Conservation (phyloP, 2,329 filamentous ascomycete species). For the Alternaria burnsii region DNA sequence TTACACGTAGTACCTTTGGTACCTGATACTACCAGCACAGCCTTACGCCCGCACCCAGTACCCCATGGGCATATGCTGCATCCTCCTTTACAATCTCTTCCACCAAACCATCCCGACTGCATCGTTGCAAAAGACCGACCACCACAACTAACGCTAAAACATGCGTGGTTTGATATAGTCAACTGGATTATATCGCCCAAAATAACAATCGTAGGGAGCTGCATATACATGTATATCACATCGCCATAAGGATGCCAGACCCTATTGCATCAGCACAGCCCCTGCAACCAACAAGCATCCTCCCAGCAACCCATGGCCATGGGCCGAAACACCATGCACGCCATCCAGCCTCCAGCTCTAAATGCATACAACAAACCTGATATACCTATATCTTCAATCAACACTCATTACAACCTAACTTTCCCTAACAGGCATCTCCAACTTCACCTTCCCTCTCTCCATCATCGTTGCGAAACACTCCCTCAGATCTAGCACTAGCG, state of each 20-base stretch:
- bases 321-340: slow-evolving; percentile 2
- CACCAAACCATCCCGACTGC: not conserved
- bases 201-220: not conserved
- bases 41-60: not conserved
- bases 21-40: slow-evolving; percentile 1
- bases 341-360: slow-evolving; percentile 1
- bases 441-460: slow-evolving; percentile 17
- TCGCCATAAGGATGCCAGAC: not conserved
- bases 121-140: not conserved
- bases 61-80: not conserved
- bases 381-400: slow-evolving; percentile 48
- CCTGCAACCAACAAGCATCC: slow-evolving; percentile 7
- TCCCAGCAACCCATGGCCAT: slow-evolving; percentile 1
- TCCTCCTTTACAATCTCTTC: not conserved
- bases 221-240: not conserved
- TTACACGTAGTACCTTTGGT: not conserved
- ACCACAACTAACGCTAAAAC: not conserved
- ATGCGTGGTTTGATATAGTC: not conserved
- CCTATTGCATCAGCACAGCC: not conserved
- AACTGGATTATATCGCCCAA: not conserved
- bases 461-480: slow-evolving; percentile 48
- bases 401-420: slow-evolving; percentile 37
- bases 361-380: slow-evolving; percentile 32
- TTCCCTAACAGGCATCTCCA: slow-evolving; percentile 36
- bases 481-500: slow-evolving; percentile 53